A percentile compares a stretch with the other conserved stretches of the same genome.
These are phyloP conservation scores for Capillidium heterosporum DNA, from an alignment of 371 early-diverging fungal genomes.

Conservation along the genomic window DNA sequence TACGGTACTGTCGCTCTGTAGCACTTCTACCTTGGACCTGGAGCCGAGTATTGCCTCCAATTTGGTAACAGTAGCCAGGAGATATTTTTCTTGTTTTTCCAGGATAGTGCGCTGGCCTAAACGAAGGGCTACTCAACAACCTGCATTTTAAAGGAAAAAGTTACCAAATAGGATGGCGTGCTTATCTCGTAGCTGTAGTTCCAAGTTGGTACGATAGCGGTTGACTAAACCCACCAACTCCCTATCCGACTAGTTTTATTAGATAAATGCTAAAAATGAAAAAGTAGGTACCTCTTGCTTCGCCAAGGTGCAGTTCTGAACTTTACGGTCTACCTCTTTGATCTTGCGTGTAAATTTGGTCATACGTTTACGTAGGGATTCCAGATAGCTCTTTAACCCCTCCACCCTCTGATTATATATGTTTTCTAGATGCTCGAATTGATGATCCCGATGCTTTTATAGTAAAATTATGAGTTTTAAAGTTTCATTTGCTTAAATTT, in stretches of 20 bases:
- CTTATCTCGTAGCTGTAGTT: constrained; percentile 3
- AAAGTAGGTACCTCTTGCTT: neutral
- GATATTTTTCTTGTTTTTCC: neutral
- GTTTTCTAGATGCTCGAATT: constrained; percentile 2
- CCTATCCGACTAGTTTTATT: neutral
- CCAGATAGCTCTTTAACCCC: neutral
- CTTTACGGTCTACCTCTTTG: constrained; percentile 2
- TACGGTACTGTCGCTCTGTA: neutral
- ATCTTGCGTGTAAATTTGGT: neutral
- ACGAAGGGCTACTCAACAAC: neutral
- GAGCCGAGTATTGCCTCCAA: neutral
- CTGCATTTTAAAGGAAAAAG: neutral
- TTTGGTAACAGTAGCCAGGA: neutral
- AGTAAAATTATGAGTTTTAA: neutral
- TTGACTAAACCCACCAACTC: neutral
- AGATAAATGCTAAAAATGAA: neutral
- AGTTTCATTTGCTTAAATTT: neutral
- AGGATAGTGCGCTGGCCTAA: neutral
- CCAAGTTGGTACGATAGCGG: neutral
- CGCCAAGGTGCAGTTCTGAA: neutral
- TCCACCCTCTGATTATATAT: constrained; percentile 6
- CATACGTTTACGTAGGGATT: neutral
- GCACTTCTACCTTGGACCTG: neutral
- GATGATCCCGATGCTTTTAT: constrained; percentile 4
- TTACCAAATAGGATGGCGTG: neutral